These are phyloP conservation scores for Mycena capillaripes DNA, from an alignment of 768 basidiomycete species.

Conservation along the genomic window DNA sequence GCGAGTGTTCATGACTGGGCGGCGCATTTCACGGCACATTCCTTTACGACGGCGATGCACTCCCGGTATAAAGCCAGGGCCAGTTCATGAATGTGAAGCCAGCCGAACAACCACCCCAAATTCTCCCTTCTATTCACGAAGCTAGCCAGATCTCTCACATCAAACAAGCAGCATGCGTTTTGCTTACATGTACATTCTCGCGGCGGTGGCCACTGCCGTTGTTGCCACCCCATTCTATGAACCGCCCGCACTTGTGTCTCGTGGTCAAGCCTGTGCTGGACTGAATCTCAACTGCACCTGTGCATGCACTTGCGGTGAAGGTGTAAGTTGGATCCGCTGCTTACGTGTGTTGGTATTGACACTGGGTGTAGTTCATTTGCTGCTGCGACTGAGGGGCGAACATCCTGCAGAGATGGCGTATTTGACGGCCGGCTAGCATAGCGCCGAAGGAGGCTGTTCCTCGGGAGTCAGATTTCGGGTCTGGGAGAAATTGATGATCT, in stretches of 20 bases:
- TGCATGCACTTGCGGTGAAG: constrained; percentile 7
- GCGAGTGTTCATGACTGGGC: too few relatives aligned
- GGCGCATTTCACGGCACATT: too few relatives aligned
- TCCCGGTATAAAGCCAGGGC: neutral
- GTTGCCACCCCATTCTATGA: neutral
- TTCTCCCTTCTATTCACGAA: neutral
- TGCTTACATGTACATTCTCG: constrained; percentile 3
- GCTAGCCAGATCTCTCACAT: neutral
- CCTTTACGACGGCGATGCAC: neutral
- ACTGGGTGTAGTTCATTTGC: constrained; percentile 1
- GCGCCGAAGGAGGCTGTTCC: too few relatives aligned
- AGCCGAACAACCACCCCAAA: too few relatives aligned
- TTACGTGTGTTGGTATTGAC: neutral
- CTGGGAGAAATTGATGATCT: too few relatives aligned
- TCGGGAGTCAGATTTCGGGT: too few relatives aligned
- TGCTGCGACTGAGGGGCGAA: constrained; percentile 24
- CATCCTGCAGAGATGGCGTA: too few relatives aligned
- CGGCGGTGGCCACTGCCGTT: neutral
- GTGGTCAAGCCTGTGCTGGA: constrained; percentile 12
- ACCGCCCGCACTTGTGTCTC: neutral
- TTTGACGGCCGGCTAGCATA: too few relatives aligned
- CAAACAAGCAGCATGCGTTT: neutral
- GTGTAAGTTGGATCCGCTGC: neutral
- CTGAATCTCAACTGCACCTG: constrained; percentile 9
- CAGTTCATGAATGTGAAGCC: neutral